Base-by-base conservation (phyloP, 257 asterid genomes). In the Solanum chmielewskii region DNA sequence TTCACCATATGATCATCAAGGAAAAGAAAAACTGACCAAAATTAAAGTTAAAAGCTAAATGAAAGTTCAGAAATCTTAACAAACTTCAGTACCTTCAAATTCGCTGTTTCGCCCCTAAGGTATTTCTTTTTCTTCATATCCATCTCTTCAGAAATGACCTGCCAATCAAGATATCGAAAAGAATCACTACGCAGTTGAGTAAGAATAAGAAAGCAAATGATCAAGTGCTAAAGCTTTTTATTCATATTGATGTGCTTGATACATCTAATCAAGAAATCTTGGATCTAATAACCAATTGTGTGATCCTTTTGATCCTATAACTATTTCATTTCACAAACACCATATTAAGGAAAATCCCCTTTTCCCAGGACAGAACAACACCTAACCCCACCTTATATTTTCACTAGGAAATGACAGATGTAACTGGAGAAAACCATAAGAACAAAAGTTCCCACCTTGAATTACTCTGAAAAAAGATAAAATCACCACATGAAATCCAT, bases 91-190 rank as follows among this genome's bases (percentile, higher is more conserved):
- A 97, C 98, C 98, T 88, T 93, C 86, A 94, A 91, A 89, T 97
- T 92, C 27, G 95, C 92, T 77, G 91, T 92, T 91, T 93, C 96
- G 49, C 98, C 98, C 92, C 97, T 92, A 37, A 92, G 94, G 90
- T 93, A 95, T 89, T 97, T 97, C 87, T 91, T 89, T 29, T 90
- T 91, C 71, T 86, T 92, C 88, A 62, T 86, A 83, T 93, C 98
- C 89, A 91, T 94, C 91, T 92, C 98, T 83, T 89, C 96, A 47
- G 92, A 87, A 75, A 86, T 60, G 35, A 87, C 95, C 98, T 95
- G 91, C 89, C 83, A 76, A 83, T 20, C 39, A 77, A 82, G 33
- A 82, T 45, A 27, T 18, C 76, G 16, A 75, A 21, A 80, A 80
- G 68, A 80, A 80, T 80, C 44, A 49, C 20, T 11, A 80, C 20